Base-by-base conservation (phyloP, 305 asterid genomes). In the Withania somnifera region DNA sequence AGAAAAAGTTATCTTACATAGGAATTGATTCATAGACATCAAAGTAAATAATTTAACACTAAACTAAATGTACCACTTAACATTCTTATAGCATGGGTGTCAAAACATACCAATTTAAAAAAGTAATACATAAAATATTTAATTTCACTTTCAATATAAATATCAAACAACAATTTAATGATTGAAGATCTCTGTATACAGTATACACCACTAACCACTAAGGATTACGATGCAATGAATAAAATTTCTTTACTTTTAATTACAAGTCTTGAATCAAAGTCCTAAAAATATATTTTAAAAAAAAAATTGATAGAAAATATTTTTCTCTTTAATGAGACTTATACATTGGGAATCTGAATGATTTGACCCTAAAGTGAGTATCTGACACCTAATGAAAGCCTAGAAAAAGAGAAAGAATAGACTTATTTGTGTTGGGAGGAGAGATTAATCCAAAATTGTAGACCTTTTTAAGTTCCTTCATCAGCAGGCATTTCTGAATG, bases 401-500 rank as follows among this genome's bases (percentile, higher is more conserved):
- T 0, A 15, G 5, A 7, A 20, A 2, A 0, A 26, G 7, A 28
- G 3, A 64, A 5, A 30, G 0, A 4, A 11, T 60, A 6, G 14
- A 15, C 93, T 88, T 20, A 91, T 86, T 95, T 95, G 60, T 88
- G 68, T 52, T 87, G 45, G 84, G 97, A 90, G 22, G 97, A 87
- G 73, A 95, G 95, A 19, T 93, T 95, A 42, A 93, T 89, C 98
- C 97, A 95, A 56, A 95, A 82, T 50, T 95, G 98, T n/a, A 95
- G 85, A 54, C 98, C 98, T 66, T 84, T 89, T 82, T 93, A 92
- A 82, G 91, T 92, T 14, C 98, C 98, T 38, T 88, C 77, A 2
- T 88, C 68, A 6, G 97, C 95, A 80, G 98, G 97, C 94, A 93
- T 90, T 86, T 95, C 98, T 42, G 98, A 95, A 90, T 93, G 98